Percentiles rank a stretch among this genome's conserved stretches.
phyloP scores from a whole-genome alignment of 2,329 filamentous ascomycete species.

The Aulographum hederae region DNA sequence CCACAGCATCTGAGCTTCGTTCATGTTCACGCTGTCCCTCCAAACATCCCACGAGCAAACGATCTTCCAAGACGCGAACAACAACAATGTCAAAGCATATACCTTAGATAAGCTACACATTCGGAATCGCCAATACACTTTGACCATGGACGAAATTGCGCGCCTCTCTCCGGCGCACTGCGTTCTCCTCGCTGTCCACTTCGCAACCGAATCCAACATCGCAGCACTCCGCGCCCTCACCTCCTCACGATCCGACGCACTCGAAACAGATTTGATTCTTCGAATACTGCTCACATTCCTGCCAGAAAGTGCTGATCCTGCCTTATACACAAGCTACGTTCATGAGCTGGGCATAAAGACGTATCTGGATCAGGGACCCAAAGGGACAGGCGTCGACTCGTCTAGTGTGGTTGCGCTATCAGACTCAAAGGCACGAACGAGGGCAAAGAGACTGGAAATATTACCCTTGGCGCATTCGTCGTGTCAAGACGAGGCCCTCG shows the following conservation, averaged over 20 bases:
- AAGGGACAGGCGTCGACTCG: no score
- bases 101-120: no score
- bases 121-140: no score
- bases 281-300: slow-evolving; percentile 61
- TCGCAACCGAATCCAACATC: slow-evolving; percentile 48
- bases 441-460: slow-evolving; percentile 43
- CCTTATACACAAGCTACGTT: slow-evolving; percentile 43
- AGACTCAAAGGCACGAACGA: slow-evolving; percentile 45
- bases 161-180: slow-evolving; percentile 28
- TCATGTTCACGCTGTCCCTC: no score
- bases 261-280: slow-evolving; percentile 47
- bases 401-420: slow-evolving; percentile 38
- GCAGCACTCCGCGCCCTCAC: slow-evolving; percentile 41
- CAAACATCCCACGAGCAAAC: no score
- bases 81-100: slow-evolving; percentile 1
- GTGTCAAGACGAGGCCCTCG: slow-evolving; percentile 31
- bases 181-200: slow-evolving; percentile 53
- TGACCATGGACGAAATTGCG: not conserved
- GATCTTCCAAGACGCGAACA: not conserved
- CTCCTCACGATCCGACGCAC: slow-evolving; percentile 34
- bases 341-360: slow-evolving; percentile 13
- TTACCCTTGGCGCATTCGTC: slow-evolving; percentile 35
- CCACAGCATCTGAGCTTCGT: no score
- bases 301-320: slow-evolving; percentile 49
- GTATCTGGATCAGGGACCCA: no score